Conservation (phyloP, 129 eudicot species). For the Lactuca saligna region DNA sequence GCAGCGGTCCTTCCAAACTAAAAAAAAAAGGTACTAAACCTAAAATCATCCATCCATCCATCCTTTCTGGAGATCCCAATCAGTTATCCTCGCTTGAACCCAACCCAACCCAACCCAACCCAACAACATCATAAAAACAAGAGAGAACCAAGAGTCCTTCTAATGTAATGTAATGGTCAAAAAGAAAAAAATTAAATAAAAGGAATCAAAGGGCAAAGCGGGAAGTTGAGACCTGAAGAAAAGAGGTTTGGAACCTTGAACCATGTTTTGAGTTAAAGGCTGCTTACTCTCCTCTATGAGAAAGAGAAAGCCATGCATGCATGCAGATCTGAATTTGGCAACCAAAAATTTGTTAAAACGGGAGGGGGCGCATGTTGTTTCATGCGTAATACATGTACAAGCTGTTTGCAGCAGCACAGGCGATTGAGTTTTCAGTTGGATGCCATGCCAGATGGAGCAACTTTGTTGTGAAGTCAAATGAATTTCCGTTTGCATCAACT, state of each 20-base stretch:
- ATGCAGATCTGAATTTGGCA: conserved; percentile 3
- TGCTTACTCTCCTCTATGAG: not conserved
- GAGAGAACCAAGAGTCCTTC: conserved; percentile 20
- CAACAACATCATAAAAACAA: not conserved
- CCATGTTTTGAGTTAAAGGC: conserved; percentile 1
- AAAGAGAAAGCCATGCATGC: not conserved
- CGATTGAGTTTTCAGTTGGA: conserved; percentile 93
- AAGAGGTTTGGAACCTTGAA: conserved; percentile 8
- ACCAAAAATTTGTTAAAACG: conserved; percentile 20
- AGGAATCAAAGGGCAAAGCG: conserved; percentile 29
- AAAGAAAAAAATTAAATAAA: conserved; percentile 36
- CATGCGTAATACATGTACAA: conserved; percentile 99
- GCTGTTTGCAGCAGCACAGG: conserved; percentile 99
- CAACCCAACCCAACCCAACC: conserved; percentile 61
- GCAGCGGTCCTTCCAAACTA: conserved; percentile 36
- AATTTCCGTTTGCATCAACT: conserved; percentile 87
- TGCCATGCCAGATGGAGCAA: conserved; percentile 98
- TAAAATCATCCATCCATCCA: conserved; percentile 32
- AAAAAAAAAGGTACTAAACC: conserved; percentile 7
- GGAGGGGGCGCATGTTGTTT: conserved; percentile 6
- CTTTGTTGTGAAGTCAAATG: conserved; percentile 90
- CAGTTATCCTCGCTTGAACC: conserved; percentile 51
- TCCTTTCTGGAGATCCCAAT: conserved; percentile 25
- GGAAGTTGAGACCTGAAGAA: conserved; percentile 18
- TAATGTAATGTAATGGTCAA: conserved; percentile 10